These are phyloP conservation scores for Suillus subaureus DNA, from an alignment of 768 basidiomycete species.

Conservation along the genomic window DNA sequence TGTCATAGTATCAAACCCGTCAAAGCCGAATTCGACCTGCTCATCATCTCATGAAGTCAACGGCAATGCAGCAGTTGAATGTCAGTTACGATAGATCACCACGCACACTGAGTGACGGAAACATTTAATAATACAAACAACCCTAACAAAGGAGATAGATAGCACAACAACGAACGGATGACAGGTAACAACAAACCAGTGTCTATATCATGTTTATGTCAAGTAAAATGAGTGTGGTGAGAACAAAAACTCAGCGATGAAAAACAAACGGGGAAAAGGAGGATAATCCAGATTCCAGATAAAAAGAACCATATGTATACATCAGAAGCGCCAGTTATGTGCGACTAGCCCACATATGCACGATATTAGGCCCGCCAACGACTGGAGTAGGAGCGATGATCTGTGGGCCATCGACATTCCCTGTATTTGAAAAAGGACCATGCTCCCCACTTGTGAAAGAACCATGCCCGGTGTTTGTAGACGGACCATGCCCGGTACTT, in stretches of 20 bases:
- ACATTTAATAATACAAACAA: slow-evolving; percentile 27
- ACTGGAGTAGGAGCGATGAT: slow-evolving; percentile 36
- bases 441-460: slow-evolving; percentile 14
- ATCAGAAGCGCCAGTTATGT: slow-evolving; percentile 24
- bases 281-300: slow-evolving; percentile 9
- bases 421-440: slow-evolving; percentile 18
- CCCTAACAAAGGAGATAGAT: slow-evolving; percentile 6
- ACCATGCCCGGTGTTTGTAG: slow-evolving; percentile 16
- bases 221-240: slow-evolving; percentile 4
- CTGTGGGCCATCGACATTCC: slow-evolving; percentile 23
- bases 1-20: not conserved
- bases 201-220: not conserved
- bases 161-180: slow-evolving; percentile 17
- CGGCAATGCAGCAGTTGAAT: not conserved
- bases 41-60: not conserved
- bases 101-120: slow-evolving; percentile 16
- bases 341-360: slow-evolving; percentile 37
- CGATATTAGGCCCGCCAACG: slow-evolving; percentile 36
- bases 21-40: not conserved
- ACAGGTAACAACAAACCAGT: slow-evolving; percentile 10
- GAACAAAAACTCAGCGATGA: not conserved
- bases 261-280: slow-evolving; percentile 2
- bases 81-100: slow-evolving; percentile 6
- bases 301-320: slow-evolving; percentile 1
- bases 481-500: slow-evolving; percentile 15